These are phyloP conservation scores for Phyllosticta citrichinensis DNA, from an alignment of 2,329 filamentous ascomycete species.

Conservation along the genomic window DNA sequence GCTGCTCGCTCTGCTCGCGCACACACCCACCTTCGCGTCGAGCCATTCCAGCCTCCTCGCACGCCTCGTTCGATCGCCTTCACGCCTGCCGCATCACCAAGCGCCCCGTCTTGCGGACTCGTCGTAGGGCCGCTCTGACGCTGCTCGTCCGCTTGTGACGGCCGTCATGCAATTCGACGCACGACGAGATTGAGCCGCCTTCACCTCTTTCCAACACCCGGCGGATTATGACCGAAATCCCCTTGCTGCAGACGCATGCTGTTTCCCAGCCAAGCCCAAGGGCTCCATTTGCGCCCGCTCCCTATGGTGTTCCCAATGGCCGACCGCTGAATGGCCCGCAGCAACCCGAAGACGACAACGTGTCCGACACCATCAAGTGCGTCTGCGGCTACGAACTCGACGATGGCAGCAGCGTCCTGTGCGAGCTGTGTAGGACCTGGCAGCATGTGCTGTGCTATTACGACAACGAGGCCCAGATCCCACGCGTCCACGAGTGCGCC, in stretches of 20 bases:
- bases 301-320: constrained; percentile 26
- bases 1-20: background rate
- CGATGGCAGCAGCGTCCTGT: constrained; percentile 95
- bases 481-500: constrained; percentile 70
- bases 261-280: constrained; percentile 31
- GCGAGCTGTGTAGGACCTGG: constrained; percentile 93
- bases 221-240: constrained; percentile 31
- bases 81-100: background rate
- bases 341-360: constrained; percentile 51
- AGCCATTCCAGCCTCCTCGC: constrained; percentile 2
- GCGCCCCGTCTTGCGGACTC: constrained; percentile 1
- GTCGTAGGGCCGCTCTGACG: constrained; percentile 3
- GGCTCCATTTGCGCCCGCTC: constrained; percentile 20
- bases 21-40: constrained; percentile 3
- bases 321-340: constrained; percentile 21
- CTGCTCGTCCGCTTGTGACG: constrained; percentile 19
- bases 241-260: constrained; percentile 32
- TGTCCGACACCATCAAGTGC: constrained; percentile 94
- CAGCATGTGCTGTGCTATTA: constrained; percentile 98
- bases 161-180: constrained; percentile 33
- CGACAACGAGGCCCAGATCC: constrained; percentile 60
- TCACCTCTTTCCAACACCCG: constrained; percentile 11
- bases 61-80: constrained; percentile 6
- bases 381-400: constrained; percentile 90
- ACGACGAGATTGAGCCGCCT: constrained; percentile 26